Evolutionary conservation across 2,329 filamentous ascomycete species (phyloP).

Genomic region (Fusarium newnesense): DNA sequence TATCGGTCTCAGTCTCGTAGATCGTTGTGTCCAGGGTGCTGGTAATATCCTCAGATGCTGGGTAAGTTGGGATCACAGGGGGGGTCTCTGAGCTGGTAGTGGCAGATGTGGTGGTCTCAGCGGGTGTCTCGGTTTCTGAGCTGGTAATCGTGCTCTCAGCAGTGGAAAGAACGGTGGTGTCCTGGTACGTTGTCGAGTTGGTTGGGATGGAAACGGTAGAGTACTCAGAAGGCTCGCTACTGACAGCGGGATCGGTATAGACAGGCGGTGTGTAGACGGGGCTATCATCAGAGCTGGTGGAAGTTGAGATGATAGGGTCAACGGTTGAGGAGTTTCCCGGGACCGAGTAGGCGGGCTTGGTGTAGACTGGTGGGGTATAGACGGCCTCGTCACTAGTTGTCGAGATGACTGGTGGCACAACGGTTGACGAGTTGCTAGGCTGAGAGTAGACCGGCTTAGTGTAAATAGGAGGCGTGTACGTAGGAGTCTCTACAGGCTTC

Average conservation of each 20-base stretch:
- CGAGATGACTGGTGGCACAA: not conserved
- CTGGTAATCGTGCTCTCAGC: slow-evolving; percentile 4
- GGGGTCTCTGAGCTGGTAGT: not conserved
- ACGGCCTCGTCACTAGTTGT: not conserved
- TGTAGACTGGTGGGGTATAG: slow-evolving; percentile 28
- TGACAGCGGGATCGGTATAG: slow-evolving; percentile 5
- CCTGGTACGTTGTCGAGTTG: slow-evolving; percentile 14
- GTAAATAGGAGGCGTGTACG: slow-evolving; percentile 28
- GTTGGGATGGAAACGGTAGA: not conserved
- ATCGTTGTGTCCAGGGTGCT: not conserved
- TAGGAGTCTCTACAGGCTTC: slow-evolving; percentile 16
- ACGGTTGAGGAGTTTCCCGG: slow-evolving; percentile 19
- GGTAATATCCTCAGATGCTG: not conserved
- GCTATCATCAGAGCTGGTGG: slow-evolving; percentile 4
- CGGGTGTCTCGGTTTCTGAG: slow-evolving; percentile 3
- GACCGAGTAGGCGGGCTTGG: slow-evolving; percentile 7
- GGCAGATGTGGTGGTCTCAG: not conserved
- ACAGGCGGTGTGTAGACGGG: slow-evolving; percentile 23
- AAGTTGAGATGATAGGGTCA: slow-evolving; percentile 10
- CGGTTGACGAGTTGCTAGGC: not conserved
- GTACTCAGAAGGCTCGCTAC: slow-evolving; percentile 15
- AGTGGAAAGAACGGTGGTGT: not conserved
- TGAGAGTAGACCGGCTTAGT: slow-evolving; percentile 1
- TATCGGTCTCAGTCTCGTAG: not conserved
- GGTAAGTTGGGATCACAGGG: not conserved